These are phyloP conservation scores for Cyberlindnera maclurae DNA, from an alignment of 805 yeast genomes.

Conservation along the genomic window DNA sequence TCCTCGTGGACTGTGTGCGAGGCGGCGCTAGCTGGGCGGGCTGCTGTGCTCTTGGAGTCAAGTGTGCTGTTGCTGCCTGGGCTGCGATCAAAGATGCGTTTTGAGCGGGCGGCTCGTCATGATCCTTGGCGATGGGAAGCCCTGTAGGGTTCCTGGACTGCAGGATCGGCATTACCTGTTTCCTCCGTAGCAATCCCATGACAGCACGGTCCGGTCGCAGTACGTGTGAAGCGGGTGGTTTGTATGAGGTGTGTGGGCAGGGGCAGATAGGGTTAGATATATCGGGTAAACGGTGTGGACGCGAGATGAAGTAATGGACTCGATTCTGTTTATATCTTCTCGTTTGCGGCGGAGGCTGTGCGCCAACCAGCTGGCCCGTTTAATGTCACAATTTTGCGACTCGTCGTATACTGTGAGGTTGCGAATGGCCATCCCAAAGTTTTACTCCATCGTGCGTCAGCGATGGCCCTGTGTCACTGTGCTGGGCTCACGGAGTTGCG, in stretches of 20 bases:
- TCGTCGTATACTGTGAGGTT: background rate
- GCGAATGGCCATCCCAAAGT: slow-evolving; percentile 18
- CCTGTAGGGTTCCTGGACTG: slow-evolving; percentile 20
- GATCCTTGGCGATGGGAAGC: slow-evolving; percentile 8
- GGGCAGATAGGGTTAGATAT: too few species aligned
- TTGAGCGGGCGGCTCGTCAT: background rate
- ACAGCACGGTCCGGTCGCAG: background rate
- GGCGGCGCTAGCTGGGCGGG: slow-evolving; percentile 1
- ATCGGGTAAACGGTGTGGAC: too few species aligned
- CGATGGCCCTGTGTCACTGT: slow-evolving; percentile 8
- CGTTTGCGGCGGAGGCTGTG: too few species aligned
- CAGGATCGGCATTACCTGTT: slow-evolving; percentile 12
- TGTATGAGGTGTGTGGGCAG: too few species aligned
- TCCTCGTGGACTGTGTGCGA: background rate
- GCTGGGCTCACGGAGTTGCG: slow-evolving; percentile 37
- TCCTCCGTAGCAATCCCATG: slow-evolving; percentile 21
- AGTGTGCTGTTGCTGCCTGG: slow-evolving; percentile 16
- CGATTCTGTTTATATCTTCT: too few species aligned
- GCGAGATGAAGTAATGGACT: too few species aligned
- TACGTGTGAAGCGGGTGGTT: too few species aligned
- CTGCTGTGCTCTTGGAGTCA: slow-evolving; percentile 1
- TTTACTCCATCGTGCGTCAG: slow-evolving; percentile 8
- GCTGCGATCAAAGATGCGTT: slow-evolving; percentile 18
- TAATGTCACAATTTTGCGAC: background rate
- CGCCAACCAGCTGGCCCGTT: background rate